Evolutionary conservation across 225 moss, liverwort and hornwort species (phyloP).

Genomic region (Bryum argenteum): DNA sequence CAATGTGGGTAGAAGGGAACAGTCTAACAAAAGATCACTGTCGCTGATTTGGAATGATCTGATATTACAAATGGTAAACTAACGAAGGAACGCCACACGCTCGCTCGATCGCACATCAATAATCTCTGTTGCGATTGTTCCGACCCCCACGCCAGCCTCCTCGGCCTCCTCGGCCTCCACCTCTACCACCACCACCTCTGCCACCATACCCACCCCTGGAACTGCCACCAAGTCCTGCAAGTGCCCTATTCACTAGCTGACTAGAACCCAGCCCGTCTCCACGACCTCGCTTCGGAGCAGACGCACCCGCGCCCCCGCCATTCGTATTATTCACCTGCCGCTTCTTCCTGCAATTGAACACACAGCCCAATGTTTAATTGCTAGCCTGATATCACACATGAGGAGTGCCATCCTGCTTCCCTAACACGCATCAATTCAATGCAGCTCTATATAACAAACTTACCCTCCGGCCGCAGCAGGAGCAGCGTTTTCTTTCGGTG

Average conservation of each 20-base stretch:
- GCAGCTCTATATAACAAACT: slow-evolving; percentile 20
- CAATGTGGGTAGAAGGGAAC: slow-evolving; percentile 35
- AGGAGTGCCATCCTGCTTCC: slow-evolving; percentile 6
- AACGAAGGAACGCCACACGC: slow-evolving; percentile 18
- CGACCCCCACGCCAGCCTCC: slow-evolving; percentile 66
- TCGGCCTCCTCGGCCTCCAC: slow-evolving; percentile 69
- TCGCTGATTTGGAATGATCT: slow-evolving; percentile 37
- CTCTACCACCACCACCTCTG: slow-evolving; percentile 65
- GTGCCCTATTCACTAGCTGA: slow-evolving; percentile 91
- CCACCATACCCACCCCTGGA: slow-evolving; percentile 64
- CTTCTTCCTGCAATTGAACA: slow-evolving; percentile 55
- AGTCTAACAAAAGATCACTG: slow-evolving; percentile 35
- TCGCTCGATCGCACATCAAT: slow-evolving; percentile 17
- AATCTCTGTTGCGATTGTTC: slow-evolving; percentile 51
- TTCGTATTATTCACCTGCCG: slow-evolving; percentile 65
- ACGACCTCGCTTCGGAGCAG: slow-evolving; percentile 73
- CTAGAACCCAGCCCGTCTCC: slow-evolving; percentile 72
- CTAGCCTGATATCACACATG: too few species aligned
- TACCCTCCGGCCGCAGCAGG: slow-evolving; percentile 51
- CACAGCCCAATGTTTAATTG: too few species aligned
- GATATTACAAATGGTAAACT: slow-evolving; percentile 30
- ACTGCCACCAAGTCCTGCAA: slow-evolving; percentile 79
- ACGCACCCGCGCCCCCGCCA: slow-evolving; percentile 58
- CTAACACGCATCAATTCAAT: background rate
- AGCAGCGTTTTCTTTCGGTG: slow-evolving; percentile 43